These are phyloP conservation scores for Diaporthe humulicola DNA, from an alignment of 2,329 filamentous ascomycete species.

Conservation along the genomic window DNA sequence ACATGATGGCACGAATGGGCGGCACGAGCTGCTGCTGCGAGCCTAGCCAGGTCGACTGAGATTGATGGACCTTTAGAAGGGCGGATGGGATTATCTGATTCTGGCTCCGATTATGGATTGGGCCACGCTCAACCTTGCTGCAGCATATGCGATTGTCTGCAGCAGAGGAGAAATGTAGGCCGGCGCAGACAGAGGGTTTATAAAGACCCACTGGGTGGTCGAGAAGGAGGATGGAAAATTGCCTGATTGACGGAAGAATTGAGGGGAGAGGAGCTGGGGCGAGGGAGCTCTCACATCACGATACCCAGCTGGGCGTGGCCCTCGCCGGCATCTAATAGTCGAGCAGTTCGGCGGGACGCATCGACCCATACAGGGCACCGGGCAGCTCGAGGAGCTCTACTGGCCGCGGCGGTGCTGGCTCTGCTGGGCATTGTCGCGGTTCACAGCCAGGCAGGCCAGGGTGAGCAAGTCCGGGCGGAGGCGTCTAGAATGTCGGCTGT, in stretches of 20 bases:
- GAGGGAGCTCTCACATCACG: conserved; percentile 25
- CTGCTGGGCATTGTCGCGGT: neutral
- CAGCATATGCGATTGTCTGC: conserved; percentile 2
- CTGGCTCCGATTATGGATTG: neutral
- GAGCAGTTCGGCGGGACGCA: conserved; percentile 1
- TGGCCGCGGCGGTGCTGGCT: neutral
- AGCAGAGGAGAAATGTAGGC: too few relatives aligned
- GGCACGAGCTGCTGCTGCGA: neutral
- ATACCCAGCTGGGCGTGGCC: conserved; percentile 7
- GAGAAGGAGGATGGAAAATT: conserved; percentile 22
- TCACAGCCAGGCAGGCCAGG: conserved; percentile 15
- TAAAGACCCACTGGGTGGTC: conserved; percentile 25
- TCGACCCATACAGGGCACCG: conserved; percentile 17
- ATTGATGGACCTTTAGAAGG: too few relatives aligned
- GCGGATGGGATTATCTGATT: neutral
- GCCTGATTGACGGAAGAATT: conserved; percentile 39
- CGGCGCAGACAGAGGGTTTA: conserved; percentile 19
- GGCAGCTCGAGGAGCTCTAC: neutral
- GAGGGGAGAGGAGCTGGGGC: conserved; percentile 25
- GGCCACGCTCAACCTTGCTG: neutral
- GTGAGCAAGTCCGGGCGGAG: conserved; percentile 17
- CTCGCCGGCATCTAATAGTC: conserved; percentile 23
- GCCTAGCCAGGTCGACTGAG: conserved; percentile 8
- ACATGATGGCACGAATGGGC: conserved; percentile 1
- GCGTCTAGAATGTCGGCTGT: conserved; percentile 34